Evolutionary conservation across 1,139 yeast species (phyloP).

Genomic region (Scheffersomyces titani): DNA sequence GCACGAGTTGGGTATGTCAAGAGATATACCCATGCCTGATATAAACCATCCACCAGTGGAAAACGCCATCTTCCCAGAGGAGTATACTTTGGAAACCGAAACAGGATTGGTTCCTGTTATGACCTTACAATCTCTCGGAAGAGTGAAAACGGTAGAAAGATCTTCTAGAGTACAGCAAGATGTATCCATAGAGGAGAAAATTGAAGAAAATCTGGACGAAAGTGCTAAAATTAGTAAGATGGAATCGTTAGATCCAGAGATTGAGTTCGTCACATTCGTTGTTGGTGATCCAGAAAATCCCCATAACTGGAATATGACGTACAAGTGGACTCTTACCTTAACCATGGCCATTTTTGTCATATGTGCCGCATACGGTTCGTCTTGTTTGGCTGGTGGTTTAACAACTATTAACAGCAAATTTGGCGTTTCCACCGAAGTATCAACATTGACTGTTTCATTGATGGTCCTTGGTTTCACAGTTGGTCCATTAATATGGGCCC

Average conservation of each 20-base stretch:
- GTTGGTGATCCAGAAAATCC: constrained; percentile 85
- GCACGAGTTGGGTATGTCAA: constrained; percentile 59
- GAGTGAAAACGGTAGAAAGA: constrained; percentile 40
- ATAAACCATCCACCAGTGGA: constrained; percentile 62
- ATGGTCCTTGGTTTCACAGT: constrained; percentile 89
- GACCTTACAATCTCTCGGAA: constrained; percentile 68
- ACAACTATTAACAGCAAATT: constrained; percentile 62
- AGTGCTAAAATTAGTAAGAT: background rate
- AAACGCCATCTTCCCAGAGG: constrained; percentile 84
- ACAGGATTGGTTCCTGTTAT: constrained; percentile 84
- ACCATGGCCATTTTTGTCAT: constrained; percentile 69
- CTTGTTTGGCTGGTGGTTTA: constrained; percentile 85
- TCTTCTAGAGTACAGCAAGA: background rate
- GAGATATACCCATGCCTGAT: constrained; percentile 55
- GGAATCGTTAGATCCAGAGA: constrained; percentile 55
- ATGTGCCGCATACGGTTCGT: constrained; percentile 87
- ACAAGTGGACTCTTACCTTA: constrained; percentile 70
- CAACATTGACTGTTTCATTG: constrained; percentile 75
- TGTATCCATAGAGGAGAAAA: constrained; percentile 9
- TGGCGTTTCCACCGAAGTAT: constrained; percentile 73
- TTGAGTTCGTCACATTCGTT: constrained; percentile 79
- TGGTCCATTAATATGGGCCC: constrained; percentile 92
- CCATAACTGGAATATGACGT: constrained; percentile 66
- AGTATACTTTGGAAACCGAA: constrained; percentile 80
- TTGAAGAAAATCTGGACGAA: constrained; percentile 14